phyloP scores from a whole-genome alignment of 148 eudicot species.

The Tetragonia tetragonoides region DNA sequence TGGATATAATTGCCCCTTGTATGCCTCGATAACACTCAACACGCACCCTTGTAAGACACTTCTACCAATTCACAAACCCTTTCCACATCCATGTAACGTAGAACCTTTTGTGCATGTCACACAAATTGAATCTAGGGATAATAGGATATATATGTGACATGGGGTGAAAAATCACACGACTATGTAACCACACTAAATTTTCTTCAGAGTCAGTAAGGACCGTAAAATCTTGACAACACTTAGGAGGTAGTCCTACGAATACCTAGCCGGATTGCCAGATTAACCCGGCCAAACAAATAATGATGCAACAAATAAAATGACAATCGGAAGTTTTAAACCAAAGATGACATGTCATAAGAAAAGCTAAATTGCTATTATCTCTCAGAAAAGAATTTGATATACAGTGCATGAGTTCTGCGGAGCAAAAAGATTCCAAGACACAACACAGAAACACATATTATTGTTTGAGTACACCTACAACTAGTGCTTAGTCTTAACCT shows the following conservation, averaged over 20 bases:
- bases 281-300: background rate
- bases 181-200: too few species aligned
- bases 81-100: background rate
- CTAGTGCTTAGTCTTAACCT: background rate
- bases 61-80: background rate
- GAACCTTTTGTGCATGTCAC: background rate
- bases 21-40: background rate
- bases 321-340: too few species aligned
- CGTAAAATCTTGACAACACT: background rate
- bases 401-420: background rate
- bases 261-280: background rate
- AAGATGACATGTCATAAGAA: background rate
- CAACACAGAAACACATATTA: too few species aligned
- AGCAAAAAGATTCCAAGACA: background rate
- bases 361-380: background rate
- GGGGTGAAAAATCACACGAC: too few species aligned
- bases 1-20: background rate
- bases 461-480: background rate
- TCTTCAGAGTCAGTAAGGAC: too few species aligned
- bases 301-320: background rate
- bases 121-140: background rate
- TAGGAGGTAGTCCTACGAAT: background rate
- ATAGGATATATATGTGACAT: too few species aligned
- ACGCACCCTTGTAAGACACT: background rate
- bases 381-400: too few species aligned